Conservation (phyloP, 805 yeast genomes). For the Yarrowia sp. region DNA sequence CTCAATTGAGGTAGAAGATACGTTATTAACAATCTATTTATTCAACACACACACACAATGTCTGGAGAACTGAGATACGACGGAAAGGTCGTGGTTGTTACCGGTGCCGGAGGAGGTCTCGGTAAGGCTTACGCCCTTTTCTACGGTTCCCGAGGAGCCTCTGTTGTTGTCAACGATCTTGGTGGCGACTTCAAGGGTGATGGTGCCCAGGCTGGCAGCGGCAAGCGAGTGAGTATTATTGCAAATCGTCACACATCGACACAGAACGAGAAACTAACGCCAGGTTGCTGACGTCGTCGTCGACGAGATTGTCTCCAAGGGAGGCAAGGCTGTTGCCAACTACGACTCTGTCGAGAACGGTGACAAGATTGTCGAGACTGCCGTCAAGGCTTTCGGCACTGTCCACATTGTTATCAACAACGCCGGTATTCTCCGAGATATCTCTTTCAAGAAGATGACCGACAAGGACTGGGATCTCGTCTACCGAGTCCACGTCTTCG, state of each 20-base stretch:
- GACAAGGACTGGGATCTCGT: constrained; percentile 77
- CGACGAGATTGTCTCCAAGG: constrained; percentile 68
- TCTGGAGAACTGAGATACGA: constrained; percentile 50
- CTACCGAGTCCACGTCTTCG: constrained; percentile 82
- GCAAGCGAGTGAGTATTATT: constrained; percentile 26
- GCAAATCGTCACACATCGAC: not conserved
- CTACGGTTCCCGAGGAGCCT: constrained; percentile 88
- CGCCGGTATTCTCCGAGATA: constrained; percentile 91
- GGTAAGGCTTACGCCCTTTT: constrained; percentile 86
- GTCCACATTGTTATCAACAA: constrained; percentile 88
- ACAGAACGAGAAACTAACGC: constrained; percentile 46
- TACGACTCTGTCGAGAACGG: constrained; percentile 89
- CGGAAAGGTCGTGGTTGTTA: constrained; percentile 85
- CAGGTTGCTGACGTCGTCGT: constrained; percentile 81
- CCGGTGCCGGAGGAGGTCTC: constrained; percentile 98
- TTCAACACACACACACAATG: constrained; percentile 31
- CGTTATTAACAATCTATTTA: constrained; percentile 25
- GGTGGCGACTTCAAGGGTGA: constrained; percentile 81
- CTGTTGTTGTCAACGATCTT: constrained; percentile 90
- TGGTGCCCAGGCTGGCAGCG: constrained; percentile 47
- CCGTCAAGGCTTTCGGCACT: constrained; percentile 80
- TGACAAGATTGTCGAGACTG: constrained; percentile 79
- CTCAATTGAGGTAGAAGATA: constrained; percentile 26
- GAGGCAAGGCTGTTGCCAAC: constrained; percentile 90
- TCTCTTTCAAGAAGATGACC: constrained; percentile 81